phyloP scores from a whole-genome alignment of 2,329 filamentous ascomycete genomes.

The Venturia nashicola region DNA sequence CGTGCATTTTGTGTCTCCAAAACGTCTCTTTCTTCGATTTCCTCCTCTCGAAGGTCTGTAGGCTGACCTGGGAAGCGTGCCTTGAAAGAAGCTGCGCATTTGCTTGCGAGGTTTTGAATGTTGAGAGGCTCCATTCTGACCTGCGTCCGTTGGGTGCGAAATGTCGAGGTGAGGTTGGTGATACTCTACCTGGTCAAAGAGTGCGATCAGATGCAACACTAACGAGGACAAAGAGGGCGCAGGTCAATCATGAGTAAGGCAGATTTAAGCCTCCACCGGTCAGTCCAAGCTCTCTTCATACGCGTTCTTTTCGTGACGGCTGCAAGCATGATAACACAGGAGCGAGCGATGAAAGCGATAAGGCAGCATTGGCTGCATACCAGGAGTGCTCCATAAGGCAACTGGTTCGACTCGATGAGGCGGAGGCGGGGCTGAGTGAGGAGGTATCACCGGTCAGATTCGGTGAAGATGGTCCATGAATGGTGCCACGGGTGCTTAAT shows the following conservation, averaged over 20 bases:
- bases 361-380: background rate
- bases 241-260: background rate
- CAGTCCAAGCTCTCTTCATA: background rate
- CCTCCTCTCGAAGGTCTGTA: background rate
- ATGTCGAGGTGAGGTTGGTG: background rate
- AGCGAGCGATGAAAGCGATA: background rate
- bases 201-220: background rate
- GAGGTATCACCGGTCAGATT: background rate
- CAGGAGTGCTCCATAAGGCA: background rate
- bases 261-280: background rate
- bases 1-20: conserved; percentile 6
- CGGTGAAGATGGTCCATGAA: background rate
- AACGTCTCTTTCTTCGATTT: background rate
- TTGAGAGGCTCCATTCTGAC: background rate
- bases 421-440: background rate
- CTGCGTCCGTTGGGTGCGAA: background rate
- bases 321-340: background rate
- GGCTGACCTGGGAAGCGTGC: background rate
- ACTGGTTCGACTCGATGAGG: background rate
- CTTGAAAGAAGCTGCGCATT: background rate
- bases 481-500: background rate
- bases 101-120: background rate
- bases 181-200: background rate
- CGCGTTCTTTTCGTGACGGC: background rate
- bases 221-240: background rate